Evolutionary conservation across 1,284 basidiomycete genomes (phyloP).

Genomic region (Ganoderma leucocontextum): DNA sequence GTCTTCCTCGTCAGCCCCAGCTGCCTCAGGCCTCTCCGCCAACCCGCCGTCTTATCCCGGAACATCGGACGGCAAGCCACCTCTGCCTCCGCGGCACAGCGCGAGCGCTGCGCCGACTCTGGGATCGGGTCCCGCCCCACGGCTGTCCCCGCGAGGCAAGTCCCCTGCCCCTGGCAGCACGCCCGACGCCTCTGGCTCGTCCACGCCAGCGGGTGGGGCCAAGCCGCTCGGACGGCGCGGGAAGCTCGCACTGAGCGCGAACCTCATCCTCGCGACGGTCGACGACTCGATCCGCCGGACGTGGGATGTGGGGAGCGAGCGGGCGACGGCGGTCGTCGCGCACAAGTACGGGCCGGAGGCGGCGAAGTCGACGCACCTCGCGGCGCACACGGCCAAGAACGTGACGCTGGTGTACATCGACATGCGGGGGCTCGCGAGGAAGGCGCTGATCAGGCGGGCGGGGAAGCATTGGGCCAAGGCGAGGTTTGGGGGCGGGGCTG

Average conservation of each 20-base stretch:
- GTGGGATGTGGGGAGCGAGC: slow-evolving; percentile 63
- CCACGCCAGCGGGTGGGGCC: slow-evolving; percentile 7
- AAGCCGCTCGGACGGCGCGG: slow-evolving; percentile 44
- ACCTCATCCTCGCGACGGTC: slow-evolving; percentile 76
- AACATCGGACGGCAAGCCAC: slow-evolving; percentile 27
- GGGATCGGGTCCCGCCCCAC: slow-evolving; percentile 15
- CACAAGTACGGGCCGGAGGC: slow-evolving; percentile 78
- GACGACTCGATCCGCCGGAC: slow-evolving; percentile 71
- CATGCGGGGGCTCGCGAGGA: slow-evolving; percentile 73
- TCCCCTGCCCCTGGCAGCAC: slow-evolving; percentile 14
- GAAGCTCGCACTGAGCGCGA: slow-evolving; percentile 70
- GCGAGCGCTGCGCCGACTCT: slow-evolving; percentile 17
- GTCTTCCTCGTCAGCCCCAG: slow-evolving; percentile 2
- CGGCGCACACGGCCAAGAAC: slow-evolving; percentile 73
- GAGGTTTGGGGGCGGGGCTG: slow-evolving; percentile 28
- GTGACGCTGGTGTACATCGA: slow-evolving; percentile 83
- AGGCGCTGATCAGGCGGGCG: slow-evolving; percentile 69
- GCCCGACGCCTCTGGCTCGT: slow-evolving; percentile 17
- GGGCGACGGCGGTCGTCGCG: slow-evolving; percentile 64
- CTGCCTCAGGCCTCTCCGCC: slow-evolving; percentile 6
- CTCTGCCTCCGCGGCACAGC: slow-evolving; percentile 33
- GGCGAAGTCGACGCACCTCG: slow-evolving; percentile 57
- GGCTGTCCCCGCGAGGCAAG: slow-evolving; percentile 24
- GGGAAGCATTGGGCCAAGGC: slow-evolving; percentile 64
- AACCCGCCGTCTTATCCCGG: slow-evolving; percentile 24